Percentiles rank a stretch among this genome's conserved stretches.
Evolutionary conservation across 768 basidiomycete genomes (phyloP).

Genomic region (Pisolithus microcarpus): DNA sequence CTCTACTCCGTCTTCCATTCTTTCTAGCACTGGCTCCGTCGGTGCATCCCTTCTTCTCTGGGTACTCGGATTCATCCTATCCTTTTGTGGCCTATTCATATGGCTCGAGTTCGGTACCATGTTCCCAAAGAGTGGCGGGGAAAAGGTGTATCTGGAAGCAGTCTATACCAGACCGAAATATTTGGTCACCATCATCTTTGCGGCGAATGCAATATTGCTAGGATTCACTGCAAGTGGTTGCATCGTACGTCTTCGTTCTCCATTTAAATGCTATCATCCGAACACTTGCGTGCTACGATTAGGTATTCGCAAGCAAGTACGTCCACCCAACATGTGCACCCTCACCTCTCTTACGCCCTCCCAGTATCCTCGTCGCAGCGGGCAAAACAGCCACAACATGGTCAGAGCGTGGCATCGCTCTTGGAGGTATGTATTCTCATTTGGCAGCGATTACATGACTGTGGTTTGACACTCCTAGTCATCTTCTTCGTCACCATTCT

Average conservation of each 20-base stretch:
- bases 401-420: conserved; percentile 51
- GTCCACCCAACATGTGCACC: not conserved
- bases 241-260: conserved; percentile 32
- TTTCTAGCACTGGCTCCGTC: conserved; percentile 48
- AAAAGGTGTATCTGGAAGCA: conserved; percentile 57
- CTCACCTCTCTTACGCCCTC: not conserved
- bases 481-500: conserved; percentile 44
- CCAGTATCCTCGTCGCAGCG: conserved; percentile 44
- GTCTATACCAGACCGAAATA: conserved; percentile 42
- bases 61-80: conserved; percentile 54
- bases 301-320: conserved; percentile 33
- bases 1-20: conserved; percentile 54
- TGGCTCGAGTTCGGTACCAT: conserved; percentile 61
- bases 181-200: conserved; percentile 43
- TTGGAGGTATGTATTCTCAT: conserved; percentile 36
- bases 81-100: conserved; percentile 53
- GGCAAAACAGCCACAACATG: conserved; percentile 36
- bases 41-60: conserved; percentile 59
- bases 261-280: not conserved
- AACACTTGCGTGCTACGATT: not conserved
- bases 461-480: conserved; percentile 24
- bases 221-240: conserved; percentile 39
- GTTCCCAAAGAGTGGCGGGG: conserved; percentile 56
- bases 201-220: conserved; percentile 40
- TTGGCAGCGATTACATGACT: not conserved